These are phyloP conservation scores for Aegilops umbellulata DNA, from an alignment of 176 grass and related monocot species.

Conservation along the genomic window DNA sequence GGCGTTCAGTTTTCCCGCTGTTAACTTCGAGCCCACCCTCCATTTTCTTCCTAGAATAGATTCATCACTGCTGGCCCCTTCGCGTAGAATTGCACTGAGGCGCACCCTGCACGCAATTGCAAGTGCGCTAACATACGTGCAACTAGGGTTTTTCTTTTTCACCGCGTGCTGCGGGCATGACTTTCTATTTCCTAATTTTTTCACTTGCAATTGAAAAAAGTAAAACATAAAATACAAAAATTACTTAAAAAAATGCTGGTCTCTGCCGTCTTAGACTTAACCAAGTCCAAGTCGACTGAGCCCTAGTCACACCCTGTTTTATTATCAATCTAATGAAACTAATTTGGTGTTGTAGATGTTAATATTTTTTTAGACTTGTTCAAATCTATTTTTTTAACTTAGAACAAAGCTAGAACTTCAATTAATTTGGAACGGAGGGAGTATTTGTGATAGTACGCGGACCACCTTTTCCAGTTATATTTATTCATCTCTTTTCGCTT, in stretches of 20 bases:
- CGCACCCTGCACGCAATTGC: background rate
- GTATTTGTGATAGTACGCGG: background rate
- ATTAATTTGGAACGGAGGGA: background rate
- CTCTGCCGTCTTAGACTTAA: too few relatives aligned
- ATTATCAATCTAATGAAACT: background rate
- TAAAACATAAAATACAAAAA: background rate
- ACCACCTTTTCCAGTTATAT: background rate
- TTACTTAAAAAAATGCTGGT: background rate
- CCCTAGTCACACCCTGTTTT: background rate
- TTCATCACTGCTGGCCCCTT: background rate
- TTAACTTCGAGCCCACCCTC: too few relatives aligned
- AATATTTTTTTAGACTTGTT: background rate
- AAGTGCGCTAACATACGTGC: background rate
- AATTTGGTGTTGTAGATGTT: background rate
- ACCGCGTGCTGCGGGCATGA: background rate
- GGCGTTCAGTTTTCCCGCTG: too few relatives aligned
- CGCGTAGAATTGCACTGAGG: background rate
- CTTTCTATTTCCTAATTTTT: background rate
- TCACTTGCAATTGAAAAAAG: background rate
- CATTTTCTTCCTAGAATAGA: too few relatives aligned
- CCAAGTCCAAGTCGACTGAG: background rate
- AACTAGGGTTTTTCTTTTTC: background rate
- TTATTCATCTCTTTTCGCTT: background rate
- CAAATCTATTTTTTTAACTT: background rate
- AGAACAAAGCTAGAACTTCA: background rate